Base-by-base conservation (phyloP, 2,329 filamentous ascomycete genomes). In the Microdochium bolleyi region DNA sequence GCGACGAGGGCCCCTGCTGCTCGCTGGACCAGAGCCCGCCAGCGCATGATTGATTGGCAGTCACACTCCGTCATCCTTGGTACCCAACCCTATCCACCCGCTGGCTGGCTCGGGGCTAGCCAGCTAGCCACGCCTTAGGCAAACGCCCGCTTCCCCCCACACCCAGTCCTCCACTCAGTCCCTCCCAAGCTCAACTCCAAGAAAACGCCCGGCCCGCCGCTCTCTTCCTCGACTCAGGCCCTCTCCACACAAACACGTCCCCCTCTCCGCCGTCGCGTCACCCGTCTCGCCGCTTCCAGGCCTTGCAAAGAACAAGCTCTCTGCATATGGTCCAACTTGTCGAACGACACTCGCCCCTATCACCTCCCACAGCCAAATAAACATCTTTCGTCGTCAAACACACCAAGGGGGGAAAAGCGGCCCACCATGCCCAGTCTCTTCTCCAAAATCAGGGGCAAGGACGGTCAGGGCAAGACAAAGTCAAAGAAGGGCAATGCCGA, bases 391-490 rank as follows among this genome's bases (percentile, higher is more conserved):
- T 14, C 41, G 9, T 24, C 22, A 8, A 5, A 5, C 11, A 11
- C 11, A 5, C 41, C 3, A 21, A 7, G 16, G 5, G 7, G 19
- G 19, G 9, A 46, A 46, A 16, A 16, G 24, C 27, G 24, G 25
- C 48, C 24, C 62, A 74, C 58, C 51, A 83, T 83, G 80, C 74
- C 78, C 56, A 74, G 79, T 61, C 69, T 83, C 58, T 83, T 84
- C 63, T 80, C 80, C 56, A 78, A 79, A 62, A 73, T 92, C 70
- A 90, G 89, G 77, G 80, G 81, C 73, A 91, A 86, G 73, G 89
- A 94, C 73, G 78, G 78, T 65, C 71, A 74, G 60, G 68, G 73
- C 54, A 78, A 78, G 61, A 64, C 65, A 56, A 85, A 82, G 68
- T 72, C 73, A 54, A 88, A 87, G 72, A 92, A 91, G 73, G 41